Conservation (phyloP, 1,284 basidiomycete species). For the Irpex rosettiformis region DNA sequence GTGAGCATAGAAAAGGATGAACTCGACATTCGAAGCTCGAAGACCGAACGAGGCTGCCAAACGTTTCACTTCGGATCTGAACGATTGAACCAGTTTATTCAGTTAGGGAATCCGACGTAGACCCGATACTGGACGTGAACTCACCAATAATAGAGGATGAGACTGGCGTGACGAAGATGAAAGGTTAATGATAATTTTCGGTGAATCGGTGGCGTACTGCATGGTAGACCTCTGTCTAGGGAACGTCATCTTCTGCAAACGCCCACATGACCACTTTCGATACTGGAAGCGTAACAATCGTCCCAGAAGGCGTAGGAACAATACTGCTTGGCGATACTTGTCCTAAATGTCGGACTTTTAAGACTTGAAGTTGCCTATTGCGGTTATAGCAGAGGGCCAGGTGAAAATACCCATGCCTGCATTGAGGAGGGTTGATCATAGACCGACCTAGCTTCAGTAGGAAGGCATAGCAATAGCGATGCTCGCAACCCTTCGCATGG, state of each 20-base stretch:
- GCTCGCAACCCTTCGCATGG: too few relatives aligned
- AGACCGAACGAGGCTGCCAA: background rate
- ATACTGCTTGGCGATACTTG: background rate
- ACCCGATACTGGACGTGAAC: background rate
- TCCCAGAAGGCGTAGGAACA: background rate
- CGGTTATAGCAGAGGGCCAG: background rate
- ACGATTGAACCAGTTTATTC: background rate
- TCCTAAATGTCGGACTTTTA: background rate
- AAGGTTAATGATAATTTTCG: background rate
- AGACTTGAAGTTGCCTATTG: background rate
- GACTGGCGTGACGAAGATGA: background rate
- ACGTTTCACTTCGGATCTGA: background rate
- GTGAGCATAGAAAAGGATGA: background rate
- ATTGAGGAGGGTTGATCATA: too few relatives aligned
- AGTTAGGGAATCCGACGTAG: background rate
- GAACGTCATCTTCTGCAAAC: background rate
- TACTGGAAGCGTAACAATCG: background rate
- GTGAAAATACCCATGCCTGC: background rate
- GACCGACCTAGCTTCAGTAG: too few relatives aligned
- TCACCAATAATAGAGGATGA: background rate
- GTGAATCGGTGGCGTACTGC: background rate
- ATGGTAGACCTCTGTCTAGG: background rate
- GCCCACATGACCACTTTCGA: background rate
- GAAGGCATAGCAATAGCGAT: too few relatives aligned
- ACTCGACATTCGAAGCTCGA: background rate